These are phyloP conservation scores for Coprinopsis sp. DNA, from an alignment of 768 basidiomycete species.

Conservation along the genomic window DNA sequence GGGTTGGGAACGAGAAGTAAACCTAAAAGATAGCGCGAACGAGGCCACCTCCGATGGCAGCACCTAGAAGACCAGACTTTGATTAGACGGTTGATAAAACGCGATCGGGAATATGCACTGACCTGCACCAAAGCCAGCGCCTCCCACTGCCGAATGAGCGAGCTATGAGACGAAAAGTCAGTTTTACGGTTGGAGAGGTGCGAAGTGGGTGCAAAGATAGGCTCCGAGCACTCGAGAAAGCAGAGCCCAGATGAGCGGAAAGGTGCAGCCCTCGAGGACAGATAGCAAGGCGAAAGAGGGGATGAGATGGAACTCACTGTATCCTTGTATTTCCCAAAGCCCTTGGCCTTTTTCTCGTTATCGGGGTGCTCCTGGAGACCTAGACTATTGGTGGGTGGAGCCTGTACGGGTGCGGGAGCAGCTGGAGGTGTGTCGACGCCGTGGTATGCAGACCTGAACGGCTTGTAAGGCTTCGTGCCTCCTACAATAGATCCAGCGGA, in stretches of 20 bases:
- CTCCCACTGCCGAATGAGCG: conserved; percentile 61
- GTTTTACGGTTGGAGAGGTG: too few species aligned
- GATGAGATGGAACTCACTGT: conserved; percentile 37
- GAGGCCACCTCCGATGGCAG: conserved; percentile 32
- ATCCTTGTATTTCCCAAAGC: conserved; percentile 51
- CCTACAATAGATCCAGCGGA: too few species aligned
- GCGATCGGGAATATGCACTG: too few species aligned
- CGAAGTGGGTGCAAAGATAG: too few species aligned
- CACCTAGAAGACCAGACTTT: conserved; percentile 20
- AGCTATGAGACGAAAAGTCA: conserved; percentile 28
- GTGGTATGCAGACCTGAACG: conserved; percentile 42
- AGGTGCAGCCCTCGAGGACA: not conserved
- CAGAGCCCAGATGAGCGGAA: too few species aligned
- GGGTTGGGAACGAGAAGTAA: too few species aligned
- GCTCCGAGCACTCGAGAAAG: too few species aligned
- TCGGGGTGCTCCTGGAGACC: conserved; percentile 41
- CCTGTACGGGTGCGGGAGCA: too few species aligned
- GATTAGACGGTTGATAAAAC: too few species aligned
- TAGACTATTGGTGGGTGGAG: too few species aligned
- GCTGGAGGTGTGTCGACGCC: conserved; percentile 36
- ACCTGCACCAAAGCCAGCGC: conserved; percentile 77
- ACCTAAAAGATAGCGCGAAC: conserved; percentile 30
- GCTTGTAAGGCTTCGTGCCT: conserved; percentile 27
- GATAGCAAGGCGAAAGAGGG: not conserved
- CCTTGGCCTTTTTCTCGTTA: conserved; percentile 52